Base-by-base conservation (phyloP, 2,329 filamentous ascomycete species). In the Beauveria sp. region DNA sequence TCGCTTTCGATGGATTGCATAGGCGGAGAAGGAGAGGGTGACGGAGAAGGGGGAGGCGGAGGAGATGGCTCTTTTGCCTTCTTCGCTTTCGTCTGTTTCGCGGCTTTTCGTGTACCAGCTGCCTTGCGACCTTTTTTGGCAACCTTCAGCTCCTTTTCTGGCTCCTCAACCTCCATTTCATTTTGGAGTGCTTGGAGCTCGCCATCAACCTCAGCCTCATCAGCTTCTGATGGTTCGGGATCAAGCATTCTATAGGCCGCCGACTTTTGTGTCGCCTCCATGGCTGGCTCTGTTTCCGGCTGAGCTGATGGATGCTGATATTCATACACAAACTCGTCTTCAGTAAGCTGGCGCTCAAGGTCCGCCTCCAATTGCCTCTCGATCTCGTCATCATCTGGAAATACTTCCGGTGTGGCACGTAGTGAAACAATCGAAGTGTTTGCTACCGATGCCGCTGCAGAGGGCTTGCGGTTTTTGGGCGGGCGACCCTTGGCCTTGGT, bases 291-390 rank as follows among this genome's bases (percentile, higher is more conserved):
- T 40, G 72, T 70, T 41, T 72, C 67, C 1, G 70, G 51, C 1
- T 64, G 53, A 54, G 72, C 68, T 53, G 70, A 70, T 43, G 66
- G 64, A 64, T 71, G 72, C 14, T 65, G 69, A 48, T 74, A 71
- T 65, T 78, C 79, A 0, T 76, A 75, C 54, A 80, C 79, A 6
- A 77, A 80, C 61, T 80, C 83, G 16, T 82, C 79, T 34, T 86
- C 81, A 2, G 78, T 80, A 28, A 82, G 68, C 1, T 79, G 81
- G 34, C 79, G 76, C 48, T 87, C 83, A 10, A 90, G 77, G 61
- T 88, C 87, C 2, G 82, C 84, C 67, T 88, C 82, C 1, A 90
- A 75, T 54, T 84, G 84, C 24, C 81, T 81, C 56, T 90, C 85
- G 43, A 90, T 80, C 64, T 89, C 86, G 1, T 85, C 82, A 63